A percentile compares a stretch with the other conserved stretches of the same genome.
Evolutionary conservation across 441 rosid genomes (phyloP).

Genomic region (Eruca vesicaria): DNA sequence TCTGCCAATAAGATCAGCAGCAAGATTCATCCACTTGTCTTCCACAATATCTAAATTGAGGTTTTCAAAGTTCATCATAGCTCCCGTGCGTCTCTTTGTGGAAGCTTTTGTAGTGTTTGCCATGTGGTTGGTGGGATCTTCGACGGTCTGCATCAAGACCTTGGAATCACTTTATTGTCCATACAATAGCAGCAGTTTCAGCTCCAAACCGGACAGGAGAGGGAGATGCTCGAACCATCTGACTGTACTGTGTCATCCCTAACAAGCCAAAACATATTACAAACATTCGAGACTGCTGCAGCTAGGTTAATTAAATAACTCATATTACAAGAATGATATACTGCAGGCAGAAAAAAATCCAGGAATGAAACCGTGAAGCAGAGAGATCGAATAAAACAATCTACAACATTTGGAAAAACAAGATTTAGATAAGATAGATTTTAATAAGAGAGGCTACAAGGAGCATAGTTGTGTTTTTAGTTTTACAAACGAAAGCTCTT

Average conservation of each 20-base stretch:
- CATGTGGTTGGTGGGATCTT: background rate
- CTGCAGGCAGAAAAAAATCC: too few relatives aligned
- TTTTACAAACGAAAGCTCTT: conserved; percentile 32
- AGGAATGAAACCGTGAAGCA: too few relatives aligned
- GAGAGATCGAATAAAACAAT: conserved; percentile 12
- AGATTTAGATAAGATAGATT: conserved; percentile 10
- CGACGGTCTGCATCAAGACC: background rate
- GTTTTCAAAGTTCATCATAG: background rate
- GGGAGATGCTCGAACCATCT: background rate
- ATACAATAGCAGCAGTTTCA: background rate
- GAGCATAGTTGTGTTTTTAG: conserved; percentile 7
- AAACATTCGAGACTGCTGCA: background rate
- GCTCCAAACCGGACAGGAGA: background rate
- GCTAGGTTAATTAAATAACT: background rate
- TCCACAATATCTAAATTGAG: background rate
- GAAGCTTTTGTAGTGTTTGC: background rate
- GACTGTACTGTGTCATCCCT: background rate
- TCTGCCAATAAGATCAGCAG: background rate
- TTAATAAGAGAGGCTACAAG: background rate
- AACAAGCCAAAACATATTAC: conserved; percentile 6
- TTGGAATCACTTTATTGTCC: background rate
- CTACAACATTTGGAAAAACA: conserved; percentile 4
- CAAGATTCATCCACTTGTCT: background rate
- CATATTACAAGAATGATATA: conserved; percentile 6
- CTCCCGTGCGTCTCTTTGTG: background rate